Percentiles rank a stretch among this genome's conserved stretches.
phyloP scores from a whole-genome alignment of 2,329 filamentous ascomycete species.

The Graphilbum ipis-grandicollis region DNA sequence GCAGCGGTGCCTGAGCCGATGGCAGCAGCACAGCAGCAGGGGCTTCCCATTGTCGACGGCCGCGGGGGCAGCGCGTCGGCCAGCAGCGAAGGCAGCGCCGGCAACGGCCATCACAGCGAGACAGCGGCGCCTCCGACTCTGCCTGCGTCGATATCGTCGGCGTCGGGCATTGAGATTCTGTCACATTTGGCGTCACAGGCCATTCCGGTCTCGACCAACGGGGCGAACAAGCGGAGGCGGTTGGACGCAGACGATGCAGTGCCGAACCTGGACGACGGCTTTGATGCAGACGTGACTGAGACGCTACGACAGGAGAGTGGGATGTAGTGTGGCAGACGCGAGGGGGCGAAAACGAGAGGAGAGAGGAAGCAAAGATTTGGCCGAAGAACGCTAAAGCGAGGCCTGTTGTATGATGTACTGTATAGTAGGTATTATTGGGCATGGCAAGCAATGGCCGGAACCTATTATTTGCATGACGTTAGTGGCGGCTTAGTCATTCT shows the following conservation, averaged over 20 bases:
- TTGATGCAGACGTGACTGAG: conserved; percentile 38
- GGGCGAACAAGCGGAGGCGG: conserved; percentile 38
- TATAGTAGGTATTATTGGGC: too few species aligned
- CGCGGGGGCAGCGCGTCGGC: neutral
- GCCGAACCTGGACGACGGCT: conserved; percentile 36
- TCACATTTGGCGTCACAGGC: conserved; percentile 24
- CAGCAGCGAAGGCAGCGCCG: neutral
- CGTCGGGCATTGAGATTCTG: conserved; percentile 22
- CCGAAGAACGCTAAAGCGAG: too few species aligned
- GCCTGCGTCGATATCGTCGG: conserved; percentile 8
- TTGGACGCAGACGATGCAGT: conserved; percentile 33
- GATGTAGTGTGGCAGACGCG: conserved; percentile 4
- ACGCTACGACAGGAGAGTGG: conserved; percentile 32
- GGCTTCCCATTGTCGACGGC: neutral
- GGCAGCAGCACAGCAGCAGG: neutral
- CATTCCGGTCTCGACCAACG: conserved; percentile 30
- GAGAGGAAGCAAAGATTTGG: too few species aligned
- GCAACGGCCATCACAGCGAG: neutral
- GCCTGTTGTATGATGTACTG: too few species aligned
- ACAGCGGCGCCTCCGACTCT: neutral
- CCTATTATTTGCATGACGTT: too few species aligned
- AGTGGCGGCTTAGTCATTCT: too few species aligned
- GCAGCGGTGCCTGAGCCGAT: neutral
- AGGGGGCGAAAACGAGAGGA: neutral
- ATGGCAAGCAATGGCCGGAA: too few species aligned